Evolutionary conservation across 805 yeast genomes (phyloP), one percentile per base, ranked within the genome.

Genomic region (Starmera pachycereana): DNA sequence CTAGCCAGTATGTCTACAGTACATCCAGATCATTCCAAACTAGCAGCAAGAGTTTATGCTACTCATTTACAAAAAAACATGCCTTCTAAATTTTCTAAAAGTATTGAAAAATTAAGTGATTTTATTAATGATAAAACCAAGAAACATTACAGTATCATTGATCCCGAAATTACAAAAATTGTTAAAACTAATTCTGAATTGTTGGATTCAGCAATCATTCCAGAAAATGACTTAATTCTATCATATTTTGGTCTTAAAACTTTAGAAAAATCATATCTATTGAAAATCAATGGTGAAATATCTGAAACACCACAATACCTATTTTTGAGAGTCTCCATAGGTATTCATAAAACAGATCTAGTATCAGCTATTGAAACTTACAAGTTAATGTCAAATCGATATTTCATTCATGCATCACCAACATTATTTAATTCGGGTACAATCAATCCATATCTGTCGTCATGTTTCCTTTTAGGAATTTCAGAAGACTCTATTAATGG

Each of bases 1-100:
- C 92, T 96, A 42, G 97, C 97, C 32, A 83, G 82, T 58, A 85
- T 92, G 96, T 87, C 97, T 44, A 90, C 97, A 10, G 76, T 85
- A 46, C 98, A 92, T 63, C 97, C 97, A 10, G 97, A 92, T 65
- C 88, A 92, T 54, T 96, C 97, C 22, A 77, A 78, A 29, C 70
- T 89, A 52, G 97, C 96, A 37, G 97, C 97, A 27, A 81, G 98
- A 66, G 79, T 92, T 40, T 95, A 96, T n/a, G 82, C 89, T 41
- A 82, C 95, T 32, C 86, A 86, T 61, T 72, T 92, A 57, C 97
- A 89, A 69, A 90, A 89, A 66, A 95, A 86, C 65, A 87, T 97
- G 36, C 83, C 87, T 43, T 80, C 81, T 63, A 82, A 72, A 56
- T 92, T 84, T 53, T 81, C 94, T 25, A 78, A 77, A 52, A 92